A percentile compares a stretch with the other conserved stretches of the same genome.
Conservation (phyloP, 208 protist genomes). For the Crithidia acanthocephali region DNA sequence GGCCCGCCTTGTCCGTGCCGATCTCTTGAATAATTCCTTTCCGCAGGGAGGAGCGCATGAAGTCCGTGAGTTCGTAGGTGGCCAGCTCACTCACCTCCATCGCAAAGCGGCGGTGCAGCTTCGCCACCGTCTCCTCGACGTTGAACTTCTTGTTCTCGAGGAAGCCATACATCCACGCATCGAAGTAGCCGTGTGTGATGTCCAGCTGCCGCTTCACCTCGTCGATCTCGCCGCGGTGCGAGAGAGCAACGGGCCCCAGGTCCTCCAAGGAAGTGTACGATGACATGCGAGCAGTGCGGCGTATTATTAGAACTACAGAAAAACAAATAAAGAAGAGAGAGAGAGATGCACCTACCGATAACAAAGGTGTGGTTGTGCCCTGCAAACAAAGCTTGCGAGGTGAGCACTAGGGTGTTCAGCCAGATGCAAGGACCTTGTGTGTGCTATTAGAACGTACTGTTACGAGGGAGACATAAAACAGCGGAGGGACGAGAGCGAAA, state of each 20-base stretch:
- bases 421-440: too few relatives aligned
- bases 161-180: slow-evolving; percentile 80
- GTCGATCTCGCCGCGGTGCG: slow-evolving; percentile 60
- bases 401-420: too few relatives aligned
- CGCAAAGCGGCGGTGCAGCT: slow-evolving; percentile 62
- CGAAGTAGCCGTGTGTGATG: slow-evolving; percentile 58
- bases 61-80: slow-evolving; percentile 58
- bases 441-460: too few relatives aligned
- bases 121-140: slow-evolving; percentile 68
- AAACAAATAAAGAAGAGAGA: not conserved
- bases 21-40: slow-evolving; percentile 69
- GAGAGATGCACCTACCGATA: not conserved
- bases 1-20: slow-evolving; percentile 62
- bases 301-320: not conserved
- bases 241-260: slow-evolving; percentile 52
- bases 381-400: too few relatives aligned
- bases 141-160: slow-evolving; percentile 86
- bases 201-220: slow-evolving; percentile 58
- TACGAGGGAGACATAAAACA: too few relatives aligned
- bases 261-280: slow-evolving; percentile 53
- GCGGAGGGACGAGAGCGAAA: too few relatives aligned
- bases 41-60: slow-evolving; percentile 54
- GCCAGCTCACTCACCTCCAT: slow-evolving; percentile 70
- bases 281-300: slow-evolving; percentile 1
- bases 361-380: too few relatives aligned